Conservation (phyloP, 2,329 filamentous ascomycete species). For the Lachnellula suecica region DNA sequence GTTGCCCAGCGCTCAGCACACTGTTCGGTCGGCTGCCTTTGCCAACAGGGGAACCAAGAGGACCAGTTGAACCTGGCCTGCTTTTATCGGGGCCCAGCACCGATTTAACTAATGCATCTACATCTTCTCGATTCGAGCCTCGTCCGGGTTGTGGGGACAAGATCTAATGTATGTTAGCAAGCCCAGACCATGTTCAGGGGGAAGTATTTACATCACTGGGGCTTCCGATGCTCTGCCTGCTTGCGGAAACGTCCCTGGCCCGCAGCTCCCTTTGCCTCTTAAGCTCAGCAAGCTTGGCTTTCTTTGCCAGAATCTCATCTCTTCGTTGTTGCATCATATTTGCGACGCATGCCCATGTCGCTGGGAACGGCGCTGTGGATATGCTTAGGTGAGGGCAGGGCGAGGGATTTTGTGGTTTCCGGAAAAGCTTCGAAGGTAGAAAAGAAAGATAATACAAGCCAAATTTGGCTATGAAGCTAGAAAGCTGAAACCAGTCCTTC, state of each 20-base stretch:
- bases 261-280: constrained; percentile 88
- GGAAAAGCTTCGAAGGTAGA: neutral
- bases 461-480: no score
- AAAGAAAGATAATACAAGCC: no score
- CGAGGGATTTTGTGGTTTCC: neutral
- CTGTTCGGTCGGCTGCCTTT: constrained; percentile 81
- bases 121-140: constrained; percentile 68
- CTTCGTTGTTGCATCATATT: constrained; percentile 69
- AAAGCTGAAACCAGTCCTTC: no score
- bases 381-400: neutral
- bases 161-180: constrained; percentile 47
- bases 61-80: constrained; percentile 66
- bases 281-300: constrained; percentile 93
- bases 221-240: constrained; percentile 67
- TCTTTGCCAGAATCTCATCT: constrained; percentile 96
- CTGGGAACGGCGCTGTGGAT: constrained; percentile 6
- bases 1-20: constrained; percentile 76
- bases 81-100: constrained; percentile 71
- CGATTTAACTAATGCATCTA: constrained; percentile 82
- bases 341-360: constrained; percentile 29
- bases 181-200: constrained; percentile 22
- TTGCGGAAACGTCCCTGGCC: constrained; percentile 70
- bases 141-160: constrained; percentile 69
- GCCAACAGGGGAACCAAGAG: constrained; percentile 64
- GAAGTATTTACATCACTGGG: constrained; percentile 64